Evolutionary conservation across 345 rosid species (phyloP).

Genomic region (Gossypium herbaceum): DNA sequence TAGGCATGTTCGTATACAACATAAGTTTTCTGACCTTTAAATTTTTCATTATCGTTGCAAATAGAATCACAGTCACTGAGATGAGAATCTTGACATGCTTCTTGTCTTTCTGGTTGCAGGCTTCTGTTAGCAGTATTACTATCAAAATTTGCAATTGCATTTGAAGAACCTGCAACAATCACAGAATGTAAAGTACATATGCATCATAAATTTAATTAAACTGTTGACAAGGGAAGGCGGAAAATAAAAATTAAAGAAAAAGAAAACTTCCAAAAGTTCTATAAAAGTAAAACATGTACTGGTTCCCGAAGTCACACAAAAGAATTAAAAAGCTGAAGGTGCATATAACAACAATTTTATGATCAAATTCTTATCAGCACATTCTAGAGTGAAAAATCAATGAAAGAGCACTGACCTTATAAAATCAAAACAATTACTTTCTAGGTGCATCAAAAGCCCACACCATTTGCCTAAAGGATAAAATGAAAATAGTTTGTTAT

Average conservation of each 20-base stretch:
- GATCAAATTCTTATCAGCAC: not conserved
- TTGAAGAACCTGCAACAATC: conserved; percentile 19
- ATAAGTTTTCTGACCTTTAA: conserved; percentile 9
- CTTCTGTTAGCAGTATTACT: not conserved
- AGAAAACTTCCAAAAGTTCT: not conserved
- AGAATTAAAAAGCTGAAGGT: not conserved
- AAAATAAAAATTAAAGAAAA: not conserved
- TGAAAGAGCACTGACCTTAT: not conserved
- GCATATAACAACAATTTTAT: not conserved
- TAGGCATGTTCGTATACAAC: not conserved
- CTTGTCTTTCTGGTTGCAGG: not conserved
- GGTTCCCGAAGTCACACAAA: not conserved
- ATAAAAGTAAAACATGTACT: not conserved
- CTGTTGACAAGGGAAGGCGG: not conserved
- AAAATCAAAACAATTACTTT: not conserved
- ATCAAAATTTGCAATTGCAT: not conserved
- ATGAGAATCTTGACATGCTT: conserved; percentile 8
- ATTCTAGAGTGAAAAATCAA: not conserved
- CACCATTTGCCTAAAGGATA: not conserved
- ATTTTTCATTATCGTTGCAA: conserved; percentile 5
- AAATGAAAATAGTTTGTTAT: not conserved
- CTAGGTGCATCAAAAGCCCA: not conserved
- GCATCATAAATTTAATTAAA: not conserved
- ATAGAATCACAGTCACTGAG: conserved; percentile 7
- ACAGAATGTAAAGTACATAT: not conserved